phyloP scores from a whole-genome alignment of 192 early-diverging fungal genomes.

The Backusella macrospora region DNA sequence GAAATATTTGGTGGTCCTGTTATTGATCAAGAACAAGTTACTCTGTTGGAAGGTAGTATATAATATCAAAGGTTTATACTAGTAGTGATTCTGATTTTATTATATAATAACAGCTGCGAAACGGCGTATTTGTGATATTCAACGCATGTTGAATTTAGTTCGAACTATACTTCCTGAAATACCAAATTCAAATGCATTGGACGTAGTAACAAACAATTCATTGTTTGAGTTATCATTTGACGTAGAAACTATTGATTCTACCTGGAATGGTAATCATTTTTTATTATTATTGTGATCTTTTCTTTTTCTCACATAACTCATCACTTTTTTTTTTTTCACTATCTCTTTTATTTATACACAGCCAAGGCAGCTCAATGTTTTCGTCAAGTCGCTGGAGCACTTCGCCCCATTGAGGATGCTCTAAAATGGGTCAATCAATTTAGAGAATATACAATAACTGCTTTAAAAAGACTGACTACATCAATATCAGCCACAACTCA shows the following conservation, averaged over 20 bases:
- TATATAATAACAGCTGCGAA: constrained; percentile 4
- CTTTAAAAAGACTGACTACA: constrained; percentile 4
- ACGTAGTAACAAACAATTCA: constrained; percentile 32
- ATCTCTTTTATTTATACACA: background rate
- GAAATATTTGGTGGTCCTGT: constrained; percentile 29
- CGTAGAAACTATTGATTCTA: constrained; percentile 21
- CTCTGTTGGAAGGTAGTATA: constrained; percentile 23
- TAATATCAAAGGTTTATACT: background rate
- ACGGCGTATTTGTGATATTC: constrained; percentile 14
- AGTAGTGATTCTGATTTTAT: background rate
- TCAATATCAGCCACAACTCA: constrained; percentile 3
- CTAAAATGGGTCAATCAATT: constrained; percentile 35
- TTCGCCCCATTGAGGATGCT: constrained; percentile 6
- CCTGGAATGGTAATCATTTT: constrained; percentile 24
- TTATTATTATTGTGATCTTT: too few species aligned
- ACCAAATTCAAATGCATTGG: constrained; percentile 24
- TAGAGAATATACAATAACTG: constrained; percentile 29
- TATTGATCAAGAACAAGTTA: constrained; percentile 29
- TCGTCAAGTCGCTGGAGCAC: background rate
- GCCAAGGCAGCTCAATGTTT: constrained; percentile 27
- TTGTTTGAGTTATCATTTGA: constrained; percentile 24
- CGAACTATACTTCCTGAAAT: constrained; percentile 34
- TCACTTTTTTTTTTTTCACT: background rate
- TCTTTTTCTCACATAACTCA: too few species aligned
- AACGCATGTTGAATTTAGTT: constrained; percentile 25